Conservation (phyloP, 352 stramenopile species). For the Phytophthora capsici region DNA sequence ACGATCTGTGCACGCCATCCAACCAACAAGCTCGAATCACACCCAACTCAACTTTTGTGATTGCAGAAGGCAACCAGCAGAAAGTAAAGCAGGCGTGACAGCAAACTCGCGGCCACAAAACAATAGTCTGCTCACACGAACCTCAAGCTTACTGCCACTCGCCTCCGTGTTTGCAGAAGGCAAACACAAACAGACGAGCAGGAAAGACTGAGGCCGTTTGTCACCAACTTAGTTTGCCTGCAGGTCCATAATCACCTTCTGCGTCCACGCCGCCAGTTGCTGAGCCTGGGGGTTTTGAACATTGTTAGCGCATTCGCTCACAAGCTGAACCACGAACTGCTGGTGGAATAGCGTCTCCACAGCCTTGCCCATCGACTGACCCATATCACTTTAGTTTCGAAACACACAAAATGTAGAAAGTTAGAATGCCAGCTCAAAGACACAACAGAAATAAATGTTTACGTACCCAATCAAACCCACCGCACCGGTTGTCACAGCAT, state of each 20-base stretch:
- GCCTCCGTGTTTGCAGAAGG: conserved; percentile 35
- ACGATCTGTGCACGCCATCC: conserved; percentile 12
- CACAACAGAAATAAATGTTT: not conserved
- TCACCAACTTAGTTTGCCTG: conserved; percentile 50
- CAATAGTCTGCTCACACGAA: conserved; percentile 27
- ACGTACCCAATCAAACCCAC: conserved; percentile 90
- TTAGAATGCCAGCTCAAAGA: conserved; percentile 12
- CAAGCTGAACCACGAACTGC: conserved; percentile 74
- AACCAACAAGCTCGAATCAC: conserved; percentile 12
- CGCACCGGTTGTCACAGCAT: conserved; percentile 92
- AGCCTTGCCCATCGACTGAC: conserved; percentile 73
- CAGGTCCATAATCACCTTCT: conserved; percentile 78
- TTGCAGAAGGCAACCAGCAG: conserved; percentile 44
- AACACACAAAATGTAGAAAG: conserved; percentile 20
- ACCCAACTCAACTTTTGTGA: conserved; percentile 14
- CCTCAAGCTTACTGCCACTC: conserved; percentile 7
- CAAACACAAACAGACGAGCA: conserved; percentile 33
- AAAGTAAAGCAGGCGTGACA: conserved; percentile 15
- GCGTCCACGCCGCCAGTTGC: conserved; percentile 76
- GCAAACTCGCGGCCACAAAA: conserved; percentile 13
- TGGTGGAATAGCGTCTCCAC: conserved; percentile 70
- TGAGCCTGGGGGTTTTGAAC: conserved; percentile 70
- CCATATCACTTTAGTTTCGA: conserved; percentile 73
- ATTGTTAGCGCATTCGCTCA: conserved; percentile 76
- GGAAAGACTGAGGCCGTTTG: conserved; percentile 14